Evolutionary conservation across 1,284 basidiomycete species (phyloP), one percentile per base, ranked within the genome.

Genomic region (Lignosus rhinocerotis): DNA sequence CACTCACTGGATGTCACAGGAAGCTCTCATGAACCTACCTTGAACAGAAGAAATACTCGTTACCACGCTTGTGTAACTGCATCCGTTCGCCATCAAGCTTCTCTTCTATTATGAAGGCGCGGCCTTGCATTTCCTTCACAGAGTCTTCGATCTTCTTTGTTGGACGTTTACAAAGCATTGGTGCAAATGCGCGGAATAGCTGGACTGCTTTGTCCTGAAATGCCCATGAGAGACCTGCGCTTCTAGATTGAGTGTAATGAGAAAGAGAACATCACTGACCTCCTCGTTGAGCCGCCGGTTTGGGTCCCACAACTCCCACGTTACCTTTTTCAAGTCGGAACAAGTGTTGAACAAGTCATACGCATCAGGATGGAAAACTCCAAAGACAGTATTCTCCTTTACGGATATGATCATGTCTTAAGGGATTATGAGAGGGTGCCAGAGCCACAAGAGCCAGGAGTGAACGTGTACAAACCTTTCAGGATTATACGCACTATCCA

Each of bases 31-130:
- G 33, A 49, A 60, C 73, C 53, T 55, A 90, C 93, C 93, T 84
- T 9, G 94, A 97, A 69, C 88, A 95, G 69, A 96, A 98, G 66
- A 90, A 92, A 70, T 92, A 98, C 69, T 93, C 86, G 59, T 91
- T 88, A 2, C 90, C 92, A 50, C 88, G 80, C 73, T 93, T 96
- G 69, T 98, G 96, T 51, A 98, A 68, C 70, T 98, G 96, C 73
- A 98, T 94, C 31, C 96, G 79, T 72, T 98, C 95, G 1, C 95
- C 95, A 68, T 98, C 95, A 1, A 97, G 81, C 72, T 98, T 98
- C 76, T 98, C 96, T 70, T 98, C 95, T 47, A 98, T 91, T 62
- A 94, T 78, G 70, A 97, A 97, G 51, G 81, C 75, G 12, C 76
- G 65, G 42, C 84, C 85, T 21, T 83, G 83, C 84, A 97, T 94